Base-by-base conservation (phyloP, 805 yeast species). In the Candida insectorum region DNA sequence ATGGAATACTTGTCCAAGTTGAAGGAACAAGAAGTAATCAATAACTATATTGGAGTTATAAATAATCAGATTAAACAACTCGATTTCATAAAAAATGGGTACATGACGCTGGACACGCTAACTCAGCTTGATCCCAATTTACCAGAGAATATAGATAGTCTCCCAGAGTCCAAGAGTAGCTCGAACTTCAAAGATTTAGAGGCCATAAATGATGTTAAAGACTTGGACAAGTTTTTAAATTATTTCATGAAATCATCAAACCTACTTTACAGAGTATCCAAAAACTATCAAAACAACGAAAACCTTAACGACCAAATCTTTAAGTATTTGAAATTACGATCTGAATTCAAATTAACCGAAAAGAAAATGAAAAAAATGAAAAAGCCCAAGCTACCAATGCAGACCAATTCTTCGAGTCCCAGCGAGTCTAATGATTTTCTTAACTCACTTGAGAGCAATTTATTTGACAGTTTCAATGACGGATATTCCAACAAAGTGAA, bases 1-100 rank as follows among this genome's bases (percentile, higher is more conserved):
- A 41, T 48, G 26, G 44, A 54, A 10, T 65, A 63, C 37, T 47
- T 65, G 15, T 45, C 65, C 8, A 60, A 60, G 41, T 44, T 66
- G 13, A 65, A 65, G 37, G 72, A 66, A 35, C 71, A 66, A 43
- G 69, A 64, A 38, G 48, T 66, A 19, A 62, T 66, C 11, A 48
- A 59, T 16, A 65, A 64, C 41, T 66, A 66, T 37, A 65, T 65
- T 28, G 72, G 65, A 17, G 60, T 64, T 7, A 54, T 66, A 16
- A 54, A 58, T 30, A 63, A 62, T 38, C 72, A 66, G 42, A 66
- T 66, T 37, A 64, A 65, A 36, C 71, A 65, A 39, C 52, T 66
- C 21, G 54, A 51, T 28, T 65, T 66, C 43, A 69, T 65, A 4
- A 67, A 64, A 41, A 65, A 60, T 39, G 72, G 72, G 4, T 68